A percentile compares a stretch with the other conserved stretches of the same genome.
Evolutionary conservation across 2,329 filamentous ascomycete species (phyloP).

Genomic region (Epichloe bromicola): DNA sequence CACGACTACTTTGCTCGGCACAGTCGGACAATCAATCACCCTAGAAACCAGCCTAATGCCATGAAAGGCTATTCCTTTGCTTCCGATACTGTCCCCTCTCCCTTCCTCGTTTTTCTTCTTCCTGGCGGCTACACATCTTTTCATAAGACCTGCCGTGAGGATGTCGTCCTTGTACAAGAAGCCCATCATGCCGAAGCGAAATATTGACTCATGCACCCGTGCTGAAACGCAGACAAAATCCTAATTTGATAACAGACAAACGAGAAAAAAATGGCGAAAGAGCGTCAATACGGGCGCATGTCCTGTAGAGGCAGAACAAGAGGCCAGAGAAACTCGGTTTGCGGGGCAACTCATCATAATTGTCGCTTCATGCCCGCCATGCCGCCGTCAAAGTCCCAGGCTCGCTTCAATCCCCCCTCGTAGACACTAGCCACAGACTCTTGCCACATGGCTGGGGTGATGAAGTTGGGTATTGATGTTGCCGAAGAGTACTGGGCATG

Average conservation of each 20-base stretch:
- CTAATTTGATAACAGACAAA: too few species aligned
- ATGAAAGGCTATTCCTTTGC: background rate
- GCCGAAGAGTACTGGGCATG: slow-evolving; percentile 39
- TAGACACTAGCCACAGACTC: slow-evolving; percentile 58
- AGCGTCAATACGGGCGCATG: background rate
- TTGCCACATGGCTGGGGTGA: slow-evolving; percentile 63
- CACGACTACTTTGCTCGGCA: background rate
- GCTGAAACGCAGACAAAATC: too few species aligned
- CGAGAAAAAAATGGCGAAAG: too few species aligned
- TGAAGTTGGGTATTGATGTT: slow-evolving; percentile 42
- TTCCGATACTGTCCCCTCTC: background rate
- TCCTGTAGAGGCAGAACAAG: background rate
- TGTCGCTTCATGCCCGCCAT: slow-evolving; percentile 20
- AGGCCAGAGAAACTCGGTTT: background rate
- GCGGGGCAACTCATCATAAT: background rate
- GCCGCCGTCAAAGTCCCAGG: slow-evolving; percentile 42
- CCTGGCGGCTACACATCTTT: background rate
- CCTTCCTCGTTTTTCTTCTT: background rate
- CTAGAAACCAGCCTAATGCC: background rate
- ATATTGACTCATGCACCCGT: too few species aligned
- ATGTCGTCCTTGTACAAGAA: too few species aligned
- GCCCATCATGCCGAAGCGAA: too few species aligned
- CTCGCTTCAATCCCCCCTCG: slow-evolving; percentile 49
- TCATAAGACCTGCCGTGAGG: background rate
- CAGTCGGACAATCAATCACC: background rate